Conservation (phyloP, 2,329 filamentous ascomycete genomes). For the Akanthomyces dipterigenus region DNA sequence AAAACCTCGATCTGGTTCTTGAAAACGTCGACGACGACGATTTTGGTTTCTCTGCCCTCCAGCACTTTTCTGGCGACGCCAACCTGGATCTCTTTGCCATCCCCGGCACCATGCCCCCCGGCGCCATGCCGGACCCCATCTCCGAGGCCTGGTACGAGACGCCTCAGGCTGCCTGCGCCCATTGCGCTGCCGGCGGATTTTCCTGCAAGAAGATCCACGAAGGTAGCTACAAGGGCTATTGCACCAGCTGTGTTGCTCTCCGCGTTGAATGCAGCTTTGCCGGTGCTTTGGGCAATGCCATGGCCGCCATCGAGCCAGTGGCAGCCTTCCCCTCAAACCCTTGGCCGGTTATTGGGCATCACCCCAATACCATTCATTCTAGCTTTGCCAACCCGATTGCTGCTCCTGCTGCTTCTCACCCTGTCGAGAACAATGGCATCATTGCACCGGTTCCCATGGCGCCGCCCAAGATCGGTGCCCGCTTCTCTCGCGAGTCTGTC, state of each 20-base stretch:
- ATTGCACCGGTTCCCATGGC: conserved; percentile 21
- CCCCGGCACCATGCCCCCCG: conserved; percentile 20
- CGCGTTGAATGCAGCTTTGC: conserved; percentile 53
- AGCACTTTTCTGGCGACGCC: conserved; percentile 45
- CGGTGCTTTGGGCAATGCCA: conserved; percentile 28
- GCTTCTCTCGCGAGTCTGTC: conserved; percentile 75
- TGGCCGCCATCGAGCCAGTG: conserved; percentile 22
- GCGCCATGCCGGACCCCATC: conserved; percentile 15
- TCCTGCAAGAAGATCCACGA: conserved; percentile 55
- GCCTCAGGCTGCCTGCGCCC: conserved; percentile 41
- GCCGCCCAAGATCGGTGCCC: conserved; percentile 59
- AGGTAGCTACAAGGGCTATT: conserved; percentile 53
- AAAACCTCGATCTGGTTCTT: conserved; percentile 46
- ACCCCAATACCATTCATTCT: conserved; percentile 28
- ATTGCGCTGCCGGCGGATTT: conserved; percentile 46
- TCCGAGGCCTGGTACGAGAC: conserved; percentile 25
- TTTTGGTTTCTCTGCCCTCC: conserved; percentile 52
- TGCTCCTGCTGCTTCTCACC: conserved; percentile 3
- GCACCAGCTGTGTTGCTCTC: conserved; percentile 56
- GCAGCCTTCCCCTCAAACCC: conserved; percentile 39
- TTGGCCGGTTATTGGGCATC: conserved; percentile 39
- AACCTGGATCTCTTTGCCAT: conserved; percentile 26
- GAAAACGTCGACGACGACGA: conserved; percentile 52
- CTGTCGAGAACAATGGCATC: conserved; percentile 18
- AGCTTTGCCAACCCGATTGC: neutral